Percentiles rank a stretch among this genome's conserved stretches.
phyloP scores from a whole-genome alignment of 495 filamentous ascomycete genomes.

The Rusavskia elegans region DNA sequence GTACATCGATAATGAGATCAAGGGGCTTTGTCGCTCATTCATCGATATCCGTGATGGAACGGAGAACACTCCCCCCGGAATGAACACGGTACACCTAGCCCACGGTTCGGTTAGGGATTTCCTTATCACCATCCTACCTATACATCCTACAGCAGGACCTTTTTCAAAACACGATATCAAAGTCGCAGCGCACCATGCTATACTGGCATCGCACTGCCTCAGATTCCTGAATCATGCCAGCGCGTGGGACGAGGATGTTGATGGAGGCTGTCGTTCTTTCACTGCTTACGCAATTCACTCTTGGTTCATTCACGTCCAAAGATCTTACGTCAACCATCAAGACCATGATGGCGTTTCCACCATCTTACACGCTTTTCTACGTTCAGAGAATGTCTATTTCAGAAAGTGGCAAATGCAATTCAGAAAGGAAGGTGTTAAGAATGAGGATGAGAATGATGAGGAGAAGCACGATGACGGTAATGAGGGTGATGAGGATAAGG shows the following conservation, averaged over 20 bases:
- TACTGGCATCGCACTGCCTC: not conserved
- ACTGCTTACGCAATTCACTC: not conserved
- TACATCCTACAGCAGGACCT: not conserved
- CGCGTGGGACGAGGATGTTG: not conserved
- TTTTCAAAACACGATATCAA: not conserved
- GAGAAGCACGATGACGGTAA: not conserved
- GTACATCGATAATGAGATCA: not conserved
- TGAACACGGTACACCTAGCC: not conserved
- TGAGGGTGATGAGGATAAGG: not conserved
- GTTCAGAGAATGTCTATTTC: not conserved
- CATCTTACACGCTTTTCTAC: not conserved
- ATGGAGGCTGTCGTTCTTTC: not conserved
- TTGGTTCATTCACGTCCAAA: not conserved
- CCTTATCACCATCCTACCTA: not conserved
- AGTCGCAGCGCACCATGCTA: not conserved
- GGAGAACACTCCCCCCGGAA: not conserved
- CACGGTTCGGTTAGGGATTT: not conserved
- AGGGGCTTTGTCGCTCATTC: not conserved
- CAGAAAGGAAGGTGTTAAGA: not conserved
- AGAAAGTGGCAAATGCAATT: not conserved
- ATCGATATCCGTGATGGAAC: not conserved
- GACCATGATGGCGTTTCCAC: not conserved
- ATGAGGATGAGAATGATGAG: not conserved
- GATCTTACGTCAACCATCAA: not conserved
- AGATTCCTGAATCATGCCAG: not conserved